Evolutionary conservation across 768 basidiomycete species (phyloP).

Genomic region (Mrakia frigida): DNA sequence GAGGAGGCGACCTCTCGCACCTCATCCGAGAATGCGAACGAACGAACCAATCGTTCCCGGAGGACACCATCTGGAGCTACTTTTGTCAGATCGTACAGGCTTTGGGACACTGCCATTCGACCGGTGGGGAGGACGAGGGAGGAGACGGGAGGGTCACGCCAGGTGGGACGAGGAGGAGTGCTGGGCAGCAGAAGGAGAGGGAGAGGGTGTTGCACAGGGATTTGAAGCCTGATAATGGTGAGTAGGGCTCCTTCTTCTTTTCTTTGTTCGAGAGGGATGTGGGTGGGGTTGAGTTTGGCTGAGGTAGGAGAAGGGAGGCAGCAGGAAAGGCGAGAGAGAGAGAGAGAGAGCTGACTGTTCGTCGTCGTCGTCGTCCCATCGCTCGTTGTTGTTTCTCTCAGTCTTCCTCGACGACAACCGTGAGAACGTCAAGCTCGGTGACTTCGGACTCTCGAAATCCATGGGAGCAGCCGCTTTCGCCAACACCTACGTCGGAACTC

Average conservation of each 20-base stretch:
- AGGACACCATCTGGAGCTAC: constrained; percentile 93
- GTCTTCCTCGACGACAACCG: constrained; percentile 78
- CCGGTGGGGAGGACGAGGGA: constrained; percentile 49
- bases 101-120: constrained; percentile 87
- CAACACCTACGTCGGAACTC: constrained; percentile 95
- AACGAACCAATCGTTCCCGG: constrained; percentile 64
- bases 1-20: constrained; percentile 85
- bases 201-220: constrained; percentile 78
- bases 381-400: constrained; percentile 40
- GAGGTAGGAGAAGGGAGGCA: not conserved
- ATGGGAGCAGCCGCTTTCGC: constrained; percentile 83
- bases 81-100: constrained; percentile 89
- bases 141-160: constrained; percentile 21
- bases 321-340: not conserved
- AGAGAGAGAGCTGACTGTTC: not conserved
- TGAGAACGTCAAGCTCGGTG: constrained; percentile 88
- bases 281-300: constrained; percentile 39
- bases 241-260: constrained; percentile 39
- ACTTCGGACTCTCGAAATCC: constrained; percentile 93
- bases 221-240: constrained; percentile 93
- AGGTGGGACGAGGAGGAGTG: constrained; percentile 31
- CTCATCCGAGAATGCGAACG: constrained; percentile 61
- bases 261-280: too few relatives aligned
- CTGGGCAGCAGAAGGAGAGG: constrained; percentile 36
- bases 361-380: not conserved